Evolutionary conservation across 306 rosid species (phyloP).

Genomic region (Corylus heterophylla): DNA sequence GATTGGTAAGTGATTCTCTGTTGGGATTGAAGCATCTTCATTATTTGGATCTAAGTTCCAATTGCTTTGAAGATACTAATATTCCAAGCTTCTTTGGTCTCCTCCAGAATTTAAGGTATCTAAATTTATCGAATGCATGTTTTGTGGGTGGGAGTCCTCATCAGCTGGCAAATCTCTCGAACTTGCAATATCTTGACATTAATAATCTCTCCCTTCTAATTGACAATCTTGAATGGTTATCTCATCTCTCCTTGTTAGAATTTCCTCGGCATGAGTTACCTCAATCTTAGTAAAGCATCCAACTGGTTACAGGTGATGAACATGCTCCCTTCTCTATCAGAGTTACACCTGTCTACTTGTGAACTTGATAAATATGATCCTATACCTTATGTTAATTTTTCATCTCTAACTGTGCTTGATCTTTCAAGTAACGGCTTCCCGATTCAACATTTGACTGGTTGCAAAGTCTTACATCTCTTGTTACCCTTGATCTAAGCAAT

Average conservation of each 20-base stretch:
- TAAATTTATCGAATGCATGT: neutral
- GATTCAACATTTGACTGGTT: neutral
- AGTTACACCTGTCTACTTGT: neutral
- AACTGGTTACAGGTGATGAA: conserved; percentile 25
- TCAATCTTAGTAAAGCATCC: conserved; percentile 13
- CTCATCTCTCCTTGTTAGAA: conserved; percentile 22
- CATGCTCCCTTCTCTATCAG: conserved; percentile 23
- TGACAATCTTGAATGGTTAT: conserved; percentile 29
- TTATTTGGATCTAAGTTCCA: conserved; percentile 7
- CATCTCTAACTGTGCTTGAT: neutral
- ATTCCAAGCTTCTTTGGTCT: conserved; percentile 29
- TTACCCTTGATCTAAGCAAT: neutral
- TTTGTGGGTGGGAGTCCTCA: no score
- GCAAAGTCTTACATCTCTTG: neutral
- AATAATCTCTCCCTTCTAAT: rapidly evolving
- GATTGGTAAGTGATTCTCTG: conserved; percentile 24
- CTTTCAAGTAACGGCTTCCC: neutral
- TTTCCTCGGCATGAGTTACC: conserved; percentile 23
- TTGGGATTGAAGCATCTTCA: conserved; percentile 5
- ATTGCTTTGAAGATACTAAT: neutral
- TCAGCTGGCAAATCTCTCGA: no score
- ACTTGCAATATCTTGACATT: no score
- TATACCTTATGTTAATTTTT: neutral
- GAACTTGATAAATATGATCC: neutral
- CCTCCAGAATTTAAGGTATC: conserved; percentile 4